Conservation (phyloP, 345 rosid species). For the Acer campestre region DNA sequence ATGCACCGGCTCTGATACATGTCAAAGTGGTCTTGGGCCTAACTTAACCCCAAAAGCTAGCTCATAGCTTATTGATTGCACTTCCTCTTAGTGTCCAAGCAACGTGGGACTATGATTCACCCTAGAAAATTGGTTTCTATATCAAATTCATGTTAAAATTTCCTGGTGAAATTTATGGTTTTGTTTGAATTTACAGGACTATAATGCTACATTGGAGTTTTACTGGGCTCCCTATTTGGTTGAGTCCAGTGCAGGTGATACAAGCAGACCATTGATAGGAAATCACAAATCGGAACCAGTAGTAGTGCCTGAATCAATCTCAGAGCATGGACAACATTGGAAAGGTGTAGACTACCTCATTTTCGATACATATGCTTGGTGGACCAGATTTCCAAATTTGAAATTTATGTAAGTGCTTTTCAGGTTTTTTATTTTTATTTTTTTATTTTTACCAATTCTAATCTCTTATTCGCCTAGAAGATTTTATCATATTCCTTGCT, state of each 20-base stretch:
- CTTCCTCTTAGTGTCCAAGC: too few species aligned
- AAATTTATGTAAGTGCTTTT: slow-evolving; percentile 53
- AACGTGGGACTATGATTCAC: too few species aligned
- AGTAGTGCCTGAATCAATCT: slow-evolving; percentile 51
- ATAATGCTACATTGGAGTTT: slow-evolving; percentile 52
- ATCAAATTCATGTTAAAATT: neutral
- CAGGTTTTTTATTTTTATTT: neutral
- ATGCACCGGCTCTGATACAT: too few species aligned
- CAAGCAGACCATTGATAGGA: slow-evolving; percentile 47
- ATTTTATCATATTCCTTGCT: neutral
- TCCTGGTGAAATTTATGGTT: neutral
- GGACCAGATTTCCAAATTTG: slow-evolving; percentile 46
- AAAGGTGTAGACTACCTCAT: slow-evolving; percentile 49
- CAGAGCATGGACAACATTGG: slow-evolving; percentile 58
- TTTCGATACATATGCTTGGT: slow-evolving; percentile 65
- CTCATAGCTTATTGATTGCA: too few species aligned
- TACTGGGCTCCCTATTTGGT: slow-evolving; percentile 70
- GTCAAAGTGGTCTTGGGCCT: too few species aligned
- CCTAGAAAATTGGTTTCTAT: too few species aligned
- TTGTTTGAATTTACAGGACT: slow-evolving; percentile 37
- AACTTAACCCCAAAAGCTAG: too few species aligned
- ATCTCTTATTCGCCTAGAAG: too few species aligned
- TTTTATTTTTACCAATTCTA: neutral
- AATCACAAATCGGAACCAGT: slow-evolving; percentile 43
- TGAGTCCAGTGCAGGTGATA: slow-evolving; percentile 48